phyloP scores from a whole-genome alignment of 768 basidiomycete genomes.

The Phanerochaete carnosa region DNA sequence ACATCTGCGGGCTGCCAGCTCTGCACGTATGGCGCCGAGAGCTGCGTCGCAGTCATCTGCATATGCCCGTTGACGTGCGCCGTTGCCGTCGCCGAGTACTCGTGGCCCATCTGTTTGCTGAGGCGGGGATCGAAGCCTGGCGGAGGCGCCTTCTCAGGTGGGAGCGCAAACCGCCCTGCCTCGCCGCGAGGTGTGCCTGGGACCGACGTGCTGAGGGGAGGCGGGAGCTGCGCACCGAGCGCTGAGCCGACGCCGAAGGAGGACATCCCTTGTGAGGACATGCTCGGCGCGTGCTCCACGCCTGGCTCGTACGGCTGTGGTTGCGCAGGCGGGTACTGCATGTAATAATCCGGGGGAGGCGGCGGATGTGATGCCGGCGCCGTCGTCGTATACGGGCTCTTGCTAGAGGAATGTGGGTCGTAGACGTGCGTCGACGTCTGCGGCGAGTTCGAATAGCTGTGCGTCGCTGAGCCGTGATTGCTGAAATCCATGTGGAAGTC shows the following conservation, averaged over 20 bases:
- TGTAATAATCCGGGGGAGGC: conserved; percentile 16
- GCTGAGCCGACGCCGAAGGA: neutral
- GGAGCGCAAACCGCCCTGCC: conserved; percentile 4
- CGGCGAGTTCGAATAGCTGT: conserved; percentile 17
- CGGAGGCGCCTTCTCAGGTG: conserved; percentile 5
- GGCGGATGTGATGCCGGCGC: neutral
- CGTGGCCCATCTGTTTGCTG: conserved; percentile 9
- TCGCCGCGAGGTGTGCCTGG: conserved; percentile 7
- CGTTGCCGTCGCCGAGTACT: conserved; percentile 12
- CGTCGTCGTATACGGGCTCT: conserved; percentile 8
- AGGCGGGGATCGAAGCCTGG: neutral
- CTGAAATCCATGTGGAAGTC: conserved; percentile 7
- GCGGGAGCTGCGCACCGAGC: neutral
- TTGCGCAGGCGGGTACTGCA: conserved; percentile 8
- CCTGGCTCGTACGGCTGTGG: conserved; percentile 14
- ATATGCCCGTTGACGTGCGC: conserved; percentile 4
- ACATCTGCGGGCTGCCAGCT: conserved; percentile 9
- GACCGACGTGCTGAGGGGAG: neutral
- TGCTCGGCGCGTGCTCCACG: conserved; percentile 3
- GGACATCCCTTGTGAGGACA: neutral
- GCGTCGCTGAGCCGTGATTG: conserved; percentile 8
- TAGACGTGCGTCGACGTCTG: conserved; percentile 16
- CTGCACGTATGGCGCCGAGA: conserved; percentile 13
- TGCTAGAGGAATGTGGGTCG: conserved; percentile 3
- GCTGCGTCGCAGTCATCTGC: conserved; percentile 10